phyloP scores from a whole-genome alignment of 2,329 filamentous ascomycete species.

The Boeremia lycopersici region DNA sequence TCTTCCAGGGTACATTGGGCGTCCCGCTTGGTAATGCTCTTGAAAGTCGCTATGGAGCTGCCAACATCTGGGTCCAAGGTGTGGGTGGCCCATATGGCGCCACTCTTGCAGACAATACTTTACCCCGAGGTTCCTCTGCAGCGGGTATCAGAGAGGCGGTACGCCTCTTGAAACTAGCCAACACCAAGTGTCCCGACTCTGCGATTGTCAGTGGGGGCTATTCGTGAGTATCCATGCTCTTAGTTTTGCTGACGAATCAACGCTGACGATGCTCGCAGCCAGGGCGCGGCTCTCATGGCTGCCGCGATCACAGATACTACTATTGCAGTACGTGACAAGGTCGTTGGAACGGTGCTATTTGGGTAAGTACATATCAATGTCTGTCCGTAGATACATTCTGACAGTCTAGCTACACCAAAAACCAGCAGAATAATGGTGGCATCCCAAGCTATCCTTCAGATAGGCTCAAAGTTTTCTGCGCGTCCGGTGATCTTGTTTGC shows the following conservation, averaged over 20 bases:
- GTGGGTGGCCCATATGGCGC: constrained; percentile 48
- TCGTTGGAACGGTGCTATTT: constrained; percentile 49
- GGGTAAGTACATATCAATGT: too few relatives aligned
- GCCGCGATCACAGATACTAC: constrained; percentile 40
- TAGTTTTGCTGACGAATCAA: neutral
- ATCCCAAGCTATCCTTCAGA: constrained; percentile 44
- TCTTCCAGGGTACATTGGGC: constrained; percentile 27
- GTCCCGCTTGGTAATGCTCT: constrained; percentile 30
- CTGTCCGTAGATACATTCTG: too few relatives aligned
- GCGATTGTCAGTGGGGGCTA: constrained; percentile 50
- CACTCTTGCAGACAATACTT: constrained; percentile 42
- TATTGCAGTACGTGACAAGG: constrained; percentile 36
- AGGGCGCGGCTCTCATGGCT: constrained; percentile 49
- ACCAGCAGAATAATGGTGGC: constrained; percentile 44
- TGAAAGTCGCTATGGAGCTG: constrained; percentile 28
- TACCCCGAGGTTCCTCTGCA: constrained; percentile 39
- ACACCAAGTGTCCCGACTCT: constrained; percentile 47
- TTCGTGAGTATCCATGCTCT: constrained; percentile 37
- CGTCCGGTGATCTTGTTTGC: constrained; percentile 44
- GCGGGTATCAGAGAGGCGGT: constrained; percentile 43
- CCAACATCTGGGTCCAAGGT: constrained; percentile 37
- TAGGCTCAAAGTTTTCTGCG: constrained; percentile 46
- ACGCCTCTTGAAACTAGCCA: constrained; percentile 45
- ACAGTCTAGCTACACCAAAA: constrained; percentile 51
- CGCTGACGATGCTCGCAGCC: constrained; percentile 28